Evolutionary conservation across 345 rosid genomes (phyloP).

Genomic region (Eucalyptus marginata): DNA sequence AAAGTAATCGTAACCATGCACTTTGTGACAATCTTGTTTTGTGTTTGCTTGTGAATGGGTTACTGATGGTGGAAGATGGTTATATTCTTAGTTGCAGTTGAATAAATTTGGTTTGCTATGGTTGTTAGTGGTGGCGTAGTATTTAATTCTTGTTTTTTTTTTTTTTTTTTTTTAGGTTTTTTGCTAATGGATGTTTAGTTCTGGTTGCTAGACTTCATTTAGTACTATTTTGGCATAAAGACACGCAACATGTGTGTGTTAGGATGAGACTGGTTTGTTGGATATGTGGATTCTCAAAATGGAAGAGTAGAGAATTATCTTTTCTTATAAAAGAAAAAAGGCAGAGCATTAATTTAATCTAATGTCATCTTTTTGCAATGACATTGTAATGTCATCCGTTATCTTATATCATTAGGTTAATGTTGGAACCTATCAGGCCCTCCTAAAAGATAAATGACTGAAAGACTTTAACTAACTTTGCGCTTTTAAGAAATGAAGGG

Average conservation of each 20-base stretch:
- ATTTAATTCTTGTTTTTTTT: neutral
- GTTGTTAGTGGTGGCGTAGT: neutral
- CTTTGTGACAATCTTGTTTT: neutral
- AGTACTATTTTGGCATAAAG: neutral
- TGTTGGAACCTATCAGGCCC: neutral
- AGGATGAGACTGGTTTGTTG: neutral
- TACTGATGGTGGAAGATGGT: neutral
- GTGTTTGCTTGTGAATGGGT: neutral
- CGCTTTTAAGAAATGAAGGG: neutral
- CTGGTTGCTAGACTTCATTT: neutral
- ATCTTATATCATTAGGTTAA: neutral
- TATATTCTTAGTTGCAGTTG: neutral
- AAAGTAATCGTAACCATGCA: neutral
- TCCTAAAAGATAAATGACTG: neutral
- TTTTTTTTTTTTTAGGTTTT: neutral
- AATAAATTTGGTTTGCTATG: neutral
- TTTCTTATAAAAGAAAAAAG: neutral
- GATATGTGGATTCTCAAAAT: neutral
- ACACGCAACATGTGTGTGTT: neutral
- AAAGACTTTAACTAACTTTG: neutral
- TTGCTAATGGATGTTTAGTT: neutral
- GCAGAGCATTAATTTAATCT: neutral
- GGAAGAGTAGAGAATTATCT: neutral
- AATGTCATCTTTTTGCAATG: neutral
- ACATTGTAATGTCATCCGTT: neutral